Conservation (phyloP, 495 filamentous ascomycete genomes). For the Podospora anserina region DNA sequence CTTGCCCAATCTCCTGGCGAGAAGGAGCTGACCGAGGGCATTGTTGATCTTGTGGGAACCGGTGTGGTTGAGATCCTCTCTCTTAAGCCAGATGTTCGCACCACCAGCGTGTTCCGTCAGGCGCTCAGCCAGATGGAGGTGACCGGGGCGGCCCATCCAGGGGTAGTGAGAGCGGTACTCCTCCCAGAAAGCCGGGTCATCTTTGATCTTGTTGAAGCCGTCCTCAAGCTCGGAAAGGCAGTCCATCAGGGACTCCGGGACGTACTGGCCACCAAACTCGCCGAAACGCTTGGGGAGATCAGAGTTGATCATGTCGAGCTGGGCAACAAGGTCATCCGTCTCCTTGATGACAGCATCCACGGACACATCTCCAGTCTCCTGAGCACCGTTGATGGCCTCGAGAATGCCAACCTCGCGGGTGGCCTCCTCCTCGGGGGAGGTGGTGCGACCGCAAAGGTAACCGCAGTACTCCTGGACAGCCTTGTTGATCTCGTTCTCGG, state of each 20-base stretch:
- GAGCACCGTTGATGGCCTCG: conserved; percentile 56
- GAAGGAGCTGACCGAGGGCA: conserved; percentile 81
- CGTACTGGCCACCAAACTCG: conserved; percentile 98
- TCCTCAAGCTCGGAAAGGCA: conserved; percentile 85
- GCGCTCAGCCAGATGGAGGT: conserved; percentile 81
- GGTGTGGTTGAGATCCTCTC: conserved; percentile 88
- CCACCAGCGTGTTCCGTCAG: conserved; percentile 85
- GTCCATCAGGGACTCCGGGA: conserved; percentile 97
- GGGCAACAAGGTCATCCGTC: conserved; percentile 43
- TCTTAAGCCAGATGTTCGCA: conserved; percentile 92
- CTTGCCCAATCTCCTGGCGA: conserved; percentile 81
- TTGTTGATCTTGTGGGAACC: conserved; percentile 97
- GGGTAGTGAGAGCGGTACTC: conserved; percentile 96
- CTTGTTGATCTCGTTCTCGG: conserved; percentile 65
- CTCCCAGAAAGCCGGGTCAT: conserved; percentile 92
- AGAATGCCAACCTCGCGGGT: conserved; percentile 62
- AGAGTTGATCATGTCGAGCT: conserved; percentile 47
- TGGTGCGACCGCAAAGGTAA: conserved; percentile 66
- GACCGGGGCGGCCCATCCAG: conserved; percentile 94
- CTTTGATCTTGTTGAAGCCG: conserved; percentile 81
- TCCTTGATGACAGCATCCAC: conserved; percentile 48
- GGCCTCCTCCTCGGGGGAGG: conserved; percentile 38
- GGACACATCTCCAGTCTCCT: conserved; percentile 53
- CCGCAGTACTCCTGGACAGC: conserved; percentile 83
- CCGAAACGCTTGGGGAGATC: conserved; percentile 82